phyloP scores from a whole-genome alignment of 2,329 filamentous ascomycete genomes.

The Cryphonectria parasitica region DNA sequence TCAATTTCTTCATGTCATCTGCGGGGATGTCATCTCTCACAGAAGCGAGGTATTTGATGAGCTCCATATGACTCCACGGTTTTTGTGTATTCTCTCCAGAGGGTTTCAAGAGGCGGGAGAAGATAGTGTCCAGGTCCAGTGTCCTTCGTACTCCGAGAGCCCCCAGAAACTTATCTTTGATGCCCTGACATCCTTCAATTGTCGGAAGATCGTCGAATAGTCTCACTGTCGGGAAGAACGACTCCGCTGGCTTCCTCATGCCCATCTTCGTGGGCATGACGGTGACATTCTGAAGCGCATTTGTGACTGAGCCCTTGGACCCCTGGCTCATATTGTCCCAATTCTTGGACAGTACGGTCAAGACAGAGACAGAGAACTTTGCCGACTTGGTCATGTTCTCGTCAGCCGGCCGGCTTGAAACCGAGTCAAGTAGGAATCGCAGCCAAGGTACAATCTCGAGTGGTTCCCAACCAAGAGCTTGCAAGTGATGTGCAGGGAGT shows the following conservation, averaged over 20 bases:
- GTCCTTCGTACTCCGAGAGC: slow-evolving; percentile 92
- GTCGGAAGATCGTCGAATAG: slow-evolving; percentile 92
- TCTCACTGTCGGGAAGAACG: slow-evolving; percentile 93
- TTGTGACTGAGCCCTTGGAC: slow-evolving; percentile 67
- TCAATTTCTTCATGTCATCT: slow-evolving; percentile 79
- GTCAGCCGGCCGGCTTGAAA: slow-evolving; percentile 60
- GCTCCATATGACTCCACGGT: slow-evolving; percentile 89
- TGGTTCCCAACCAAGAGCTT: slow-evolving; percentile 83
- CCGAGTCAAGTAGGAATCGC: slow-evolving; percentile 73
- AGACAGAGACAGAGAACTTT: slow-evolving; percentile 75
- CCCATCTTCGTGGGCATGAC: slow-evolving; percentile 90
- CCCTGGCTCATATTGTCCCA: slow-evolving; percentile 79
- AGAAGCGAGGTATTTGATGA: slow-evolving; percentile 92
- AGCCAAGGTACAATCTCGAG: slow-evolving; percentile 87
- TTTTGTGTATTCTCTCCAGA: slow-evolving; percentile 57
- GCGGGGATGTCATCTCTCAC: slow-evolving; percentile 86
- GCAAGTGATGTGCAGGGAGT: slow-evolving; percentile 69
- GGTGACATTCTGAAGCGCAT: slow-evolving; percentile 67
- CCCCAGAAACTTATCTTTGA: slow-evolving; percentile 88
- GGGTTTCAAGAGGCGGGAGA: slow-evolving; percentile 76
- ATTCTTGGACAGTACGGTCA: slow-evolving; percentile 82
- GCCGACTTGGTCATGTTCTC: slow-evolving; percentile 73
- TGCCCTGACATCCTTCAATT: slow-evolving; percentile 72
- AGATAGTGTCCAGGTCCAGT: slow-evolving; percentile 91
- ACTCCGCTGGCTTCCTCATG: slow-evolving; percentile 82